Evolutionary conservation across 495 filamentous ascomycete species (phyloP).

Genomic region (Penicillium macrosclerotiorum): DNA sequence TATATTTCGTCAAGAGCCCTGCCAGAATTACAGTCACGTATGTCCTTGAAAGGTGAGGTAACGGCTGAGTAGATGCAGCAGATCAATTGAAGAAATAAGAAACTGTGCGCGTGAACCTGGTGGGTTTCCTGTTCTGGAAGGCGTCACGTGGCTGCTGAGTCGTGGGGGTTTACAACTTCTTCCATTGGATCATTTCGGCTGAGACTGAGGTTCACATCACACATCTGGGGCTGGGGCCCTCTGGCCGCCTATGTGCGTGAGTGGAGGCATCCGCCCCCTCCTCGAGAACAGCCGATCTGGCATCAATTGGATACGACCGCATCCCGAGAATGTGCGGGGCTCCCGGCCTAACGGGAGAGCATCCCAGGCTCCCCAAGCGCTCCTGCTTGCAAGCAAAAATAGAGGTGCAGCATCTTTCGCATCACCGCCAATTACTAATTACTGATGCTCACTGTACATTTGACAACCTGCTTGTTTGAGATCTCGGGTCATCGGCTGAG

Average conservation of each 20-base stretch:
- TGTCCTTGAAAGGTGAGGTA: too few species aligned
- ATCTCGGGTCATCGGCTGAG: constrained; percentile 5
- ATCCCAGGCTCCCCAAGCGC: neutral
- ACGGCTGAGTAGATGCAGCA: neutral
- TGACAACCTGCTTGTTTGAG: constrained; percentile 4
- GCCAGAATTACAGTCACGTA: neutral
- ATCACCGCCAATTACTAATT: neutral
- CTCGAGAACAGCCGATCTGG: neutral
- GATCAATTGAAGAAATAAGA: constrained; percentile 6
- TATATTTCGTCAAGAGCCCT: neutral
- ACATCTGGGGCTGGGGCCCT: constrained; percentile 8
- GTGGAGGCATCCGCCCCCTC: neutral
- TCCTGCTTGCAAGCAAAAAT: neutral
- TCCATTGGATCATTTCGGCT: constrained; percentile 2
- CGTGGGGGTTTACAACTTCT: neutral
- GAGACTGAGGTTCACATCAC: constrained; percentile 8
- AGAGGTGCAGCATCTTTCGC: neutral
- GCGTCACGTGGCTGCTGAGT: constrained; percentile 20
- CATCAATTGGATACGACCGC: constrained; percentile 1
- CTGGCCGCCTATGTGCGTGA: too few species aligned
- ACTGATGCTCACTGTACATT: neutral
- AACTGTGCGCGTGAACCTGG: neutral
- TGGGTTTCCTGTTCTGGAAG: constrained; percentile 20
- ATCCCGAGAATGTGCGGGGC: constrained; percentile 1
- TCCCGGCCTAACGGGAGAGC: neutral